These are phyloP conservation scores for Hypoxylon intermedium DNA, from an alignment of 495 filamentous ascomycete genomes.

Conservation along the genomic window DNA sequence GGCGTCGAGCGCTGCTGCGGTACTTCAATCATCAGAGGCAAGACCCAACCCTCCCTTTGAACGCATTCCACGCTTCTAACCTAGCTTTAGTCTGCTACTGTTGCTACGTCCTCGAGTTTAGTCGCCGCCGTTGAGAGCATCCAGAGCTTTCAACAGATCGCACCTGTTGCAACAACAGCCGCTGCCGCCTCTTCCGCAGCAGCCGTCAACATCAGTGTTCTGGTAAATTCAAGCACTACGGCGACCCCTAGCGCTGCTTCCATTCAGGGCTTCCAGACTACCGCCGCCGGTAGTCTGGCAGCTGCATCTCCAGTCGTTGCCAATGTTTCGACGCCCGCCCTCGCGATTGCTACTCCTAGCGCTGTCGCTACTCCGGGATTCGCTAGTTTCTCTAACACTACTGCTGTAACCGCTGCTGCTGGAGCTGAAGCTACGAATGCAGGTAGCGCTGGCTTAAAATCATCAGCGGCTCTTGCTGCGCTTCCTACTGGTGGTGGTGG, in stretches of 20 bases:
- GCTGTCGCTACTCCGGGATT: slow-evolving; percentile 10
- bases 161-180: slow-evolving; percentile 5
- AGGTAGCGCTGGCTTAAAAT: neutral
- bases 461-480: slow-evolving; percentile 1
- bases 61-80: neutral
- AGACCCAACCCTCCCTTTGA: neutral
- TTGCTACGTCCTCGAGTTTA: slow-evolving; percentile 1
- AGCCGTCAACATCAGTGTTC: slow-evolving; percentile 4
- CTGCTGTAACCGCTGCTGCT: slow-evolving; percentile 6
- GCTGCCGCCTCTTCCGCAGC: slow-evolving; percentile 5
- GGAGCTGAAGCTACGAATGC: neutral
- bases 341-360: neutral
- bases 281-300: neutral
- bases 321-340: slow-evolving; percentile 7
- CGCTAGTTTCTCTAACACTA: slow-evolving; percentile 16
- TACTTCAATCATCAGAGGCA: neutral
- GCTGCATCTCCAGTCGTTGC: slow-evolving; percentile 1
- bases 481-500: slow-evolving; percentile 13
- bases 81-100: neutral
- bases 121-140: slow-evolving; percentile 4
- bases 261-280: slow-evolving; percentile 22
- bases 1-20: slow-evolving; percentile 1
- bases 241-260: slow-evolving; percentile 4
- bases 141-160: slow-evolving; percentile 23
- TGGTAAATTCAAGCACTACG: slow-evolving; percentile 6